Percentiles rank a stretch among this genome's conserved stretches.
These are phyloP conservation scores for Olyra latifolia DNA, from an alignment of 176 grass and related monocot genomes.

Conservation along the genomic window DNA sequence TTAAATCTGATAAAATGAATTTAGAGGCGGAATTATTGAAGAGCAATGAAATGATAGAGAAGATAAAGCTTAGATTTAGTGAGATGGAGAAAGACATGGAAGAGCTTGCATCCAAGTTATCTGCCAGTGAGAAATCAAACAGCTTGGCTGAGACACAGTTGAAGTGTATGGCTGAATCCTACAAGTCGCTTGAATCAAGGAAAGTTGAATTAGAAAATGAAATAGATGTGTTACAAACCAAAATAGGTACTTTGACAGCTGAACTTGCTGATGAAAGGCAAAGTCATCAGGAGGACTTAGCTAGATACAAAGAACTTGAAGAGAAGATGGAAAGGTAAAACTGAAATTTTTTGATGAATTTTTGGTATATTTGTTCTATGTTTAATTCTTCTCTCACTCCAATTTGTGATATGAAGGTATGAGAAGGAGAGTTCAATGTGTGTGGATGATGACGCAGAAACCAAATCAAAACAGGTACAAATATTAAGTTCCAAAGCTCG, in stretches of 20 bases:
- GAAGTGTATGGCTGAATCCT: constrained; percentile 96
- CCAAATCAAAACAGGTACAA: constrained; percentile 70
- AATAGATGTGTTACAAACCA: constrained; percentile 48
- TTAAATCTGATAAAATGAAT: constrained; percentile 70
- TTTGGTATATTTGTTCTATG: neutral
- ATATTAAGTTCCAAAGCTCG: neutral
- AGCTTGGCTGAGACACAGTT: constrained; percentile 92
- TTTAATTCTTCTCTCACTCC: constrained; percentile 41
- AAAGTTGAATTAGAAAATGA: constrained; percentile 80
- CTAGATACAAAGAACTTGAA: constrained; percentile 76
- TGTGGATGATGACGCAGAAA: constrained; percentile 59
- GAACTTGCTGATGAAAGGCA: constrained; percentile 77
- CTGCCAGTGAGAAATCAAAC: constrained; percentile 86
- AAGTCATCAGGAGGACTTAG: constrained; percentile 69
- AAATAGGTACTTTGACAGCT: constrained; percentile 58
- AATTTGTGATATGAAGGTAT: constrained; percentile 47
- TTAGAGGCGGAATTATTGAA: constrained; percentile 63
- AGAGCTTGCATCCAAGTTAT: constrained; percentile 74
- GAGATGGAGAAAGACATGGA: constrained; percentile 66
- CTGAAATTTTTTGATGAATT: constrained; percentile 19
- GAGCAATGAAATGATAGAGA: constrained; percentile 71
- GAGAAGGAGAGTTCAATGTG: constrained; percentile 58
- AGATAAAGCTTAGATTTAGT: constrained; percentile 54
- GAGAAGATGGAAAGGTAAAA: constrained; percentile 81
- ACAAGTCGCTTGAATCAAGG: constrained; percentile 80